Evolutionary conservation across 495 filamentous ascomycete genomes (phyloP), one percentile per base, ranked within the genome.

Genomic region (Penicillium arizonense): DNA sequence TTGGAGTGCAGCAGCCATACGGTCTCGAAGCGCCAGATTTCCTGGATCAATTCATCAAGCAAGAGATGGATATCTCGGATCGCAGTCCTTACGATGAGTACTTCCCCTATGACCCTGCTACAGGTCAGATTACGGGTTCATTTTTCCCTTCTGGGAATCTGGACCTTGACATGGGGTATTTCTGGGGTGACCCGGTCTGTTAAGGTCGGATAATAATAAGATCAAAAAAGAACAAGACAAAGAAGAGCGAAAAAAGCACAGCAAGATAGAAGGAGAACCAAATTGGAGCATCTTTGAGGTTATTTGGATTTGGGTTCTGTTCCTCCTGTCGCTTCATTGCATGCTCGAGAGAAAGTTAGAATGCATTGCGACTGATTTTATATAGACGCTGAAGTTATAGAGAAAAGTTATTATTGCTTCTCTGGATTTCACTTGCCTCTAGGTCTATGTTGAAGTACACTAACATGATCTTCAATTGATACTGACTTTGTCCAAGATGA

Each of bases 81-180:
- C 46, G 38, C 16, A 66, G 58, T 46, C 42, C 56, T 3, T 70
- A 63, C 38, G 70, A 73, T n/a, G 69, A 69, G 13, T 69, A 59
- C 20, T 57, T 74, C 38, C 72, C 72, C 1, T 75, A 71, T 39
- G 72, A 75, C 36, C 67, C 70, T 18, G 57, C 52, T 28, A 72
- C 69, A n/a, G 70, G 70, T 13, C 72, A 75, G 40, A 65, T 75
- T 2, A 74, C 69, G 1, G 70, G 69, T 8, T 74, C 72, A 5
- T 74, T 75, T 42, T 75, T 75, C 55, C 72, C 69, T 20, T 38
- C 52, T 3, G 40, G 58, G 3, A 69, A 67, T 23, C n/a, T 75
- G 40, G 67, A 72, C 36, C 44, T 73, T 46, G 70, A 70, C 16
- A 46, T 72, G 51, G 65, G 57, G 0, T 71, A 69, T 55, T 58